Percentiles rank a stretch among this genome's conserved stretches.
Evolutionary conservation across 352 stramenopile species (phyloP).

Genomic region (Pythium coloratum): DNA sequence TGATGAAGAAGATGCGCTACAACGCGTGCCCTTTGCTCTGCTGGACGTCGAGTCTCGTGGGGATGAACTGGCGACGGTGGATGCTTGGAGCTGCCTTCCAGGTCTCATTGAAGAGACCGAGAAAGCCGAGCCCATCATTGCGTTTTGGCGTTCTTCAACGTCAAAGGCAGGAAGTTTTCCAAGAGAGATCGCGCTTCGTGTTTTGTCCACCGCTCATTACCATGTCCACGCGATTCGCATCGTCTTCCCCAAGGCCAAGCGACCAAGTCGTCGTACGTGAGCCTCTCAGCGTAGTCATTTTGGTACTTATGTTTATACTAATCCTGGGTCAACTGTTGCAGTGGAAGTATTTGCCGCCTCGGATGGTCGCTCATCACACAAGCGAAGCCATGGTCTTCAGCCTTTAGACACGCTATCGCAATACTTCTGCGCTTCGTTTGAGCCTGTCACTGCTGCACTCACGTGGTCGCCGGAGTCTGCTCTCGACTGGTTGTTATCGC

Average conservation of each 20-base stretch:
- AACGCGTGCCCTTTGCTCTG: slow-evolving; percentile 6
- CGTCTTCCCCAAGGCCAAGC: slow-evolving; percentile 12
- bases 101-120: neutral
- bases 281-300: no score
- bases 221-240: slow-evolving; percentile 2
- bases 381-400: neutral
- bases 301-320: neutral
- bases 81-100: neutral
- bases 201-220: slow-evolving; percentile 29
- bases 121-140: neutral
- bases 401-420: slow-evolving; percentile 16
- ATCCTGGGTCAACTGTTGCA: neutral
- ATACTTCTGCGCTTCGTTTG: slow-evolving; percentile 21
- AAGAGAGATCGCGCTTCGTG: slow-evolving; percentile 34
- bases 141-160: neutral
- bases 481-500: slow-evolving; percentile 5
- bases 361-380: neutral
- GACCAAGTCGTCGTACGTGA: slow-evolving; percentile 20
- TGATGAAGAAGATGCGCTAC: neutral
- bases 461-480: slow-evolving; percentile 25
- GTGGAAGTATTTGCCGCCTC: neutral
- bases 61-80: neutral
- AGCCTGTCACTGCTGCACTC: neutral
- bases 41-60: neutral
- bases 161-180: slow-evolving; percentile 2